phyloP scores from a whole-genome alignment of 2,329 filamentous ascomycete species.

The Aspergillus texensis region DNA sequence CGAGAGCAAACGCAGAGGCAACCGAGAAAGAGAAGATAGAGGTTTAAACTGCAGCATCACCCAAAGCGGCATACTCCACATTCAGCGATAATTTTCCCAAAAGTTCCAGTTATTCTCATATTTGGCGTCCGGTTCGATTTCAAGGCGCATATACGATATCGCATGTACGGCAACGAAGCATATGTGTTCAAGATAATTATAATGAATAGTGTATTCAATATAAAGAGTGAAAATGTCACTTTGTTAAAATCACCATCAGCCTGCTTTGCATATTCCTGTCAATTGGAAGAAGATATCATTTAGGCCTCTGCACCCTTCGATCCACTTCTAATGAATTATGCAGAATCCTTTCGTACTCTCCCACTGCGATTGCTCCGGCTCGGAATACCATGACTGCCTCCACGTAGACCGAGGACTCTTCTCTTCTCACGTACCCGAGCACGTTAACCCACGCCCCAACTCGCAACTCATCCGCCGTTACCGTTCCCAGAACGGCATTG shows the following conservation, averaged over 20 bases:
- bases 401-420: conserved; percentile 47
- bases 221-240: not conserved
- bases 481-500: conserved; percentile 66
- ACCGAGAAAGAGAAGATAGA: conserved; percentile 23
- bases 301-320: conserved; percentile 25
- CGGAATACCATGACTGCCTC: conserved; percentile 80
- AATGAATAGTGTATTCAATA: not conserved
- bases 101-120: conserved; percentile 4
- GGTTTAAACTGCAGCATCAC: conserved; percentile 11
- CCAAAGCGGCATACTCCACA: not conserved
- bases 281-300: not conserved
- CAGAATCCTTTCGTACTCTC: conserved; percentile 69
- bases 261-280: not conserved
- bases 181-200: conserved; percentile 7
- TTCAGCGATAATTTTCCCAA: not conserved
- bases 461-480: conserved; percentile 65
- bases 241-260: not conserved
- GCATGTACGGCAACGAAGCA: not conserved
- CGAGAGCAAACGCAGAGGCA: conserved; percentile 7
- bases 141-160: conserved; percentile 6
- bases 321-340: conserved; percentile 40
- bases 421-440: conserved; percentile 70
- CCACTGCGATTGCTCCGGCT: conserved; percentile 71
- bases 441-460: conserved; percentile 89
- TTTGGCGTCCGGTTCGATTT: conserved; percentile 10